Base-by-base conservation (phyloP, 1,284 basidiomycete genomes). In the Puccinia horiana region DNA sequence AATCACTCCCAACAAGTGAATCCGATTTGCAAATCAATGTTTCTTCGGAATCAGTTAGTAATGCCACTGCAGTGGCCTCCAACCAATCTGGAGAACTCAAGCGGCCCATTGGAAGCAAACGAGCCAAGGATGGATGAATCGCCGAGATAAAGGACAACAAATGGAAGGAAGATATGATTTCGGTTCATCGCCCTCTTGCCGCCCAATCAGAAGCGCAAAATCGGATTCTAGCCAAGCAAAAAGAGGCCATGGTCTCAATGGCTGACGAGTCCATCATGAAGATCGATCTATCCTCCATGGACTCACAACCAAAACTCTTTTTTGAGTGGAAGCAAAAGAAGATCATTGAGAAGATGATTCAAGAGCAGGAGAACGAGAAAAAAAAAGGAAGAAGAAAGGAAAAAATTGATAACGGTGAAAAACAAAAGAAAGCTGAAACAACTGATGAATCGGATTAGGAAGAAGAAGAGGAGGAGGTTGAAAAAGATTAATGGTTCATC, bases 241-340 rank as follows among this genome's bases (percentile, higher is more conserved):
- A 58, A n/a, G 29, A n/a, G 20, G 56, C 29, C 6, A n/a, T 58
- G 11, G 56, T 58, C 6, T 58, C 29, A 20, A 23, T 58, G 20
- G 56, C 56, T 32, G 56, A 58, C 6, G 56, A 58, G 29, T 58
- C 56, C 6, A 58, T 58, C 56, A 58, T 58, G 56, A 58, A 58
- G 56, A 58, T 58, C 6, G 56, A 58, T 58, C 6, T 20, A 9
- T 58, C 56, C 20, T n/a, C 23, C 11, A 23, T 58, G 23, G 29
- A 23, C 20, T 9, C 20, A 58, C 12, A 52, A 12, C 49, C 12
- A 52, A 12, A 52, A 52, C 12, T 12, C 12, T 52, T 52, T 52
- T 52, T 52, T 12, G 49, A 52, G 23, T 52, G 49, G 49, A 52
- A 52, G 23, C 49, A 52, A 52, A 12, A 52, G 49, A 52, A 52